Evolutionary conservation across 106 monocot species (phyloP), one percentile per base, ranked within the genome.

Genomic region (Apostasia ramifera): DNA sequence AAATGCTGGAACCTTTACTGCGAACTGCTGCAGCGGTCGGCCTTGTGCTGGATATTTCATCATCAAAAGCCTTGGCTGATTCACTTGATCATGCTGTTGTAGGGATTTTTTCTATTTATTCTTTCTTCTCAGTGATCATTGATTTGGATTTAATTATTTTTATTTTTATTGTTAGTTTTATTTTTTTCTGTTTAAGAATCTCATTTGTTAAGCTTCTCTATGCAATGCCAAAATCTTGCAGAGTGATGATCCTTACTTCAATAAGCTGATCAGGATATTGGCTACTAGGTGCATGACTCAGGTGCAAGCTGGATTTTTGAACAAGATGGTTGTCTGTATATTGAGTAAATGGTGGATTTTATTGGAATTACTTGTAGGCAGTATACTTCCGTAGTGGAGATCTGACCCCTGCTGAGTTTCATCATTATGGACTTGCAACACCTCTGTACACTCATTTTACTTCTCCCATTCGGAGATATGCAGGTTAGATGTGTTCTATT

Each of bases 271-370:
- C 64, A 78, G 97, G 70, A 98, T 98, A 83, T 63, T 98, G 73
- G 89, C 92, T 45, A 98, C 97, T 59, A 86, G 97, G 77, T 98
- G 97, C 85, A 98, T 98, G 97, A 90, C 97, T 63, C 97, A 98
- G 83, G 97, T 98, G 60, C 46, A 65, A 40, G 14, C 55, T 72
- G 39, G 9, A 55, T 1, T 73, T 57, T 66, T 6, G 43, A 47
- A 65, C 48, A 6, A 14, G 8, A n/a, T 10, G 37, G 48, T 8
- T 26, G 26, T 26, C 26, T 26, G 26, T 26, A 26, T 26, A 26
- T 26, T 26, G 26, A 26, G 26, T 26, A 26, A 40, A 38, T 62
- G 2, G 40, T 8, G 46, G 4, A 3, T 37, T 66, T 26, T 57
- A 11, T 26, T 71, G 58, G 15, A 63, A 70, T 50, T 78, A 26